Evolutionary conservation across 768 basidiomycete species (phyloP), one percentile per base, ranked within the genome.

Genomic region (Pluteus cervinus): DNA sequence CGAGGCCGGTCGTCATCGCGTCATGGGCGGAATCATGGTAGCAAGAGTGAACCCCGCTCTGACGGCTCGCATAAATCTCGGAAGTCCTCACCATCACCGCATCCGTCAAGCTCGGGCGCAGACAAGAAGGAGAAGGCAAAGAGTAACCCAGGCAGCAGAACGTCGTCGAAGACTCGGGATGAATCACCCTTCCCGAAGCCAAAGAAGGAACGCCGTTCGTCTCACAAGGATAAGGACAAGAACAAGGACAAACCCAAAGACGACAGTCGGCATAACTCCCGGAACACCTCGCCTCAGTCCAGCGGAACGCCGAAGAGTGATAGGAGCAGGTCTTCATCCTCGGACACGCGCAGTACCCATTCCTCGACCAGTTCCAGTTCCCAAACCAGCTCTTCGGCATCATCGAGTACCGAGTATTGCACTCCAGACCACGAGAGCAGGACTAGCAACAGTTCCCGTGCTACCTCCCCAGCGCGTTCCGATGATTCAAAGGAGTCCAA

Each of bases 401-500:
- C 48, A 31, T 46, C 50, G 9, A 20, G 38, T 36, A 12, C 42
- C 45, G 16, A 40, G 34, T 24, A 42, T 24, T 10, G 29, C 46
- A n/a, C 11, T 38, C 41, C 4, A 24, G 24, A 12, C 33, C 40
- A 16, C 18, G 18, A 4, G 33, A 35, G n/a, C n/a, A n/a, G n/a
- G n/a, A n/a, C n/a, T 4, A 26, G 26, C 15, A 20, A 12, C 9
- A 22, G 26, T 21, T 29, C 33, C 11, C 24, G 7, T 30, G 20
- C 14, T 4, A 14, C 35, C 7, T 24, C 24, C 39, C 6, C 30
- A 32, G 20, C 30, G 9, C 20, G n/a, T 32, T 32, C 7, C 30
- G 30, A 29, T 29, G 23, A 17, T 12, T 26, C 39, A 9, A 15
- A 33, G 16, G 23, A 33, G 31, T 41, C 25, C n/a, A 34, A 41